Conservation (phyloP, 176 grass and related monocot species). For the Zoysia pacifica region DNA sequence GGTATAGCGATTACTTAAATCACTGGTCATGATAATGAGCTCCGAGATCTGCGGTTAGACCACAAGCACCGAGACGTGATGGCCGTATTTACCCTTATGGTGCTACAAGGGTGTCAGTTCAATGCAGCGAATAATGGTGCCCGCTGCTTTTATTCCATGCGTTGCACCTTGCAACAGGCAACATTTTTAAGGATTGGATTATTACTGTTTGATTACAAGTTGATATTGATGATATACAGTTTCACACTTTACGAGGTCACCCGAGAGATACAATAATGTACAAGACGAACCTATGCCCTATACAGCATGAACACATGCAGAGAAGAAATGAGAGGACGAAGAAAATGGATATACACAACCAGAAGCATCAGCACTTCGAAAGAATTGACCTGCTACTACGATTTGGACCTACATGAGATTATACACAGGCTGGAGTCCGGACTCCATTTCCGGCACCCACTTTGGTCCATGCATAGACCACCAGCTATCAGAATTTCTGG, state of each 20-base stretch:
- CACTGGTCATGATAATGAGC: not conserved
- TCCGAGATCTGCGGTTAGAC: not conserved
- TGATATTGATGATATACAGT: conserved; percentile 28
- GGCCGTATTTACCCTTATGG: not conserved
- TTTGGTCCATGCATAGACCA: conserved; percentile 51
- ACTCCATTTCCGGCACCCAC: conserved; percentile 60
- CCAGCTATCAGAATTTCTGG: conserved; percentile 64
- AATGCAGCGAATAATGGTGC: not conserved
- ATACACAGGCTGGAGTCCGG: conserved; percentile 55
- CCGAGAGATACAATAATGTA: conserved; percentile 37
- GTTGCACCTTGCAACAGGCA: conserved; percentile 18
- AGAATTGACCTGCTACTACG: conserved; percentile 58
- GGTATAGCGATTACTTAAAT: not conserved
- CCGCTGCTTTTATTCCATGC: not conserved
- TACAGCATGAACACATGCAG: conserved; percentile 20
- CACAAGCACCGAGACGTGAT: not conserved
- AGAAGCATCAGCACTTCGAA: conserved; percentile 39
- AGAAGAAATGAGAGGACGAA: conserved; percentile 9
- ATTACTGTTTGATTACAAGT: conserved; percentile 39
- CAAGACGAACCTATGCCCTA: conserved; percentile 37
- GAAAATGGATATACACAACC: conserved; percentile 48
- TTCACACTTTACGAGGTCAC: conserved; percentile 20
- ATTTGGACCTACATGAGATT: conserved; percentile 57
- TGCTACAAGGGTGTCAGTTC: not conserved
- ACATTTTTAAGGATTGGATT: conserved; percentile 17